phyloP scores from a whole-genome alignment of 2,329 filamentous ascomycete species.

The Metarhizium brunneum region DNA sequence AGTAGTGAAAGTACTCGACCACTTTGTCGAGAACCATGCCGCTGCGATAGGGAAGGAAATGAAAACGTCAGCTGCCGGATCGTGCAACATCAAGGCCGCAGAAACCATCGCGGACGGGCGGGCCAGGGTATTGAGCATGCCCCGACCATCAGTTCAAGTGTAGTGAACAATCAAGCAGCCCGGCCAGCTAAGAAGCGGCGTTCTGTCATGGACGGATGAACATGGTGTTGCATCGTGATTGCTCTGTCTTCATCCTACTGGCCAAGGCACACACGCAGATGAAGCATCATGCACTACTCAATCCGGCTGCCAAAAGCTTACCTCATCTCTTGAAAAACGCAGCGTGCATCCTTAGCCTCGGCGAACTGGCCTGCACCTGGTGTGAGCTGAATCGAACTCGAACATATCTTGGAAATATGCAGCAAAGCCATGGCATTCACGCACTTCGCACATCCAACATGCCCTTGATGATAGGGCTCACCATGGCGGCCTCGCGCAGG shows the following conservation, averaged over 20 bases:
- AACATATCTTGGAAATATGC: background rate
- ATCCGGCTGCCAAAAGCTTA: constrained; percentile 29
- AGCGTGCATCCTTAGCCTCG: constrained; percentile 56
- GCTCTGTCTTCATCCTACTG: constrained; percentile 25
- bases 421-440: constrained; percentile 9
- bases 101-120: constrained; percentile 2
- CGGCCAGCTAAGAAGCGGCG: constrained; percentile 17
- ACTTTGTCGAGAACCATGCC: constrained; percentile 70
- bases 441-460: constrained; percentile 64
- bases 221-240: constrained; percentile 29
- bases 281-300: background rate
- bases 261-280: background rate
- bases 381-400: constrained; percentile 9
- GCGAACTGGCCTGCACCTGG: constrained; percentile 46
- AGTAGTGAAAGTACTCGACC: constrained; percentile 77
- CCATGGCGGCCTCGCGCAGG: constrained; percentile 57
- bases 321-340: constrained; percentile 65
- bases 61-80: constrained; percentile 5
- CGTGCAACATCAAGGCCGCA: constrained; percentile 1
- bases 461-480: constrained; percentile 63
- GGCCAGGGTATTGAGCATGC: background rate
- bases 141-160: constrained; percentile 53
- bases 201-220: constrained; percentile 32
- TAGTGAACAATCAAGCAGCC: constrained; percentile 46
- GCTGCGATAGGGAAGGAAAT: constrained; percentile 35